Conservation (phyloP, 2,329 filamentous ascomycete species). For the Endothia cerciana region DNA sequence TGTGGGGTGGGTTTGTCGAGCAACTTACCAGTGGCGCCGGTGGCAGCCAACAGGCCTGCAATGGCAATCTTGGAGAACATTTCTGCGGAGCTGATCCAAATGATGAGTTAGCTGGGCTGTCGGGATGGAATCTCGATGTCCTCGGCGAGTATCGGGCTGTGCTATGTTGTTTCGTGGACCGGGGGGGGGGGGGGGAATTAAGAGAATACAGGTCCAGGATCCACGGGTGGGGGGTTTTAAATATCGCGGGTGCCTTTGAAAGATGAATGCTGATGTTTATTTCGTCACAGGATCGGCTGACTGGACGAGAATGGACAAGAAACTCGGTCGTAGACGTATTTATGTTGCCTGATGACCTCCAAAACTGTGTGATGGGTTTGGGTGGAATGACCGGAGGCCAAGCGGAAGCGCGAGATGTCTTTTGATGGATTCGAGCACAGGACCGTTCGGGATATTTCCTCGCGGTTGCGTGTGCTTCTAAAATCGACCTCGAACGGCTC, state of each 20-base stretch:
- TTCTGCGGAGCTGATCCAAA: slow-evolving; percentile 37
- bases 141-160: background rate
- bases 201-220: slow-evolving; percentile 7
- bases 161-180: background rate
- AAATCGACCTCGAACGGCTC: background rate
- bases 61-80: slow-evolving; percentile 50
- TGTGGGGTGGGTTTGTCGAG: background rate
- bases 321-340: slow-evolving; percentile 17
- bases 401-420: background rate
- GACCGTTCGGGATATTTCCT: background rate
- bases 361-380: slow-evolving; percentile 5
- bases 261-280: slow-evolving; percentile 24
- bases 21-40: slow-evolving; percentile 45
- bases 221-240: background rate
- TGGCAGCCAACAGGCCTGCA: slow-evolving; percentile 46
- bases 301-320: slow-evolving; percentile 16
- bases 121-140: background rate
- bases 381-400: background rate
- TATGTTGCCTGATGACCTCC: slow-evolving; percentile 25
- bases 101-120: slow-evolving; percentile 27
- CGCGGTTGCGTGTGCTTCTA: background rate
- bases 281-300: slow-evolving; percentile 22
- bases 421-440: background rate
- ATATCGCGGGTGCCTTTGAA: slow-evolving; percentile 15
- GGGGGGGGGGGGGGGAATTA: background rate